Conservation (phyloP, 768 basidiomycete species). For the Pleurotus sapidus region DNA sequence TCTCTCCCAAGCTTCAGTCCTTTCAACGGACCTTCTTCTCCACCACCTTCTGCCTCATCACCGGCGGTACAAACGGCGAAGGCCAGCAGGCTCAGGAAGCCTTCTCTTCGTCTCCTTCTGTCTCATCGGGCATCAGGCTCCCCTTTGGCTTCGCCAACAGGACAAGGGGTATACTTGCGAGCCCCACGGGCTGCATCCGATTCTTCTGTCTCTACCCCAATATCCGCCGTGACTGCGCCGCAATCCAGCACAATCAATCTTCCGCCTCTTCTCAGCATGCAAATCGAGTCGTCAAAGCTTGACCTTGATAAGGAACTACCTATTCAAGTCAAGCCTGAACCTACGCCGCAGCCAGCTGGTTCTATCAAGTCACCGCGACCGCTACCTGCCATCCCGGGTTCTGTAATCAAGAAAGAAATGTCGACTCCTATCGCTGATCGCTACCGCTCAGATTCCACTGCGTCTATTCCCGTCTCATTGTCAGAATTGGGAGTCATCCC, state of each 20-base stretch:
- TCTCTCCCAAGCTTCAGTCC: slow-evolving; percentile 8
- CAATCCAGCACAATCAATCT: slow-evolving; percentile 44
- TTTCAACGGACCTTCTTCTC: not conserved
- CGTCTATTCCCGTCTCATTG: slow-evolving; percentile 5
- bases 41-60: slow-evolving; percentile 24
- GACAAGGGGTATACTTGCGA: slow-evolving; percentile 24
- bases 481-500: slow-evolving; percentile 9
- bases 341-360: not conserved
- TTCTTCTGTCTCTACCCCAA: slow-evolving; percentile 47
- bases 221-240: slow-evolving; percentile 59
- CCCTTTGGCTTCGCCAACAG: slow-evolving; percentile 24
- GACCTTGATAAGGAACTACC: slow-evolving; percentile 30
- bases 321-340: not conserved
- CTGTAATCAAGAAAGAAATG: not conserved
- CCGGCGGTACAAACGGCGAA: slow-evolving; percentile 23
- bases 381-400: not conserved
- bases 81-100: slow-evolving; percentile 52
- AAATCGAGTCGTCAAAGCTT: slow-evolving; percentile 50
- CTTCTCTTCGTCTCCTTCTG: slow-evolving; percentile 68
- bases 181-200: slow-evolving; percentile 39
- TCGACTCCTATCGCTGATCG: slow-evolving; percentile 11
- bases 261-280: slow-evolving; percentile 59
- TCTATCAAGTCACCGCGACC: slow-evolving; percentile 1
- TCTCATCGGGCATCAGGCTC: slow-evolving; percentile 60
- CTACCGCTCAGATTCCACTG: slow-evolving; percentile 12